Evolutionary conservation across 306 rosid genomes (phyloP).

Genomic region (Biancaea sappan): DNA sequence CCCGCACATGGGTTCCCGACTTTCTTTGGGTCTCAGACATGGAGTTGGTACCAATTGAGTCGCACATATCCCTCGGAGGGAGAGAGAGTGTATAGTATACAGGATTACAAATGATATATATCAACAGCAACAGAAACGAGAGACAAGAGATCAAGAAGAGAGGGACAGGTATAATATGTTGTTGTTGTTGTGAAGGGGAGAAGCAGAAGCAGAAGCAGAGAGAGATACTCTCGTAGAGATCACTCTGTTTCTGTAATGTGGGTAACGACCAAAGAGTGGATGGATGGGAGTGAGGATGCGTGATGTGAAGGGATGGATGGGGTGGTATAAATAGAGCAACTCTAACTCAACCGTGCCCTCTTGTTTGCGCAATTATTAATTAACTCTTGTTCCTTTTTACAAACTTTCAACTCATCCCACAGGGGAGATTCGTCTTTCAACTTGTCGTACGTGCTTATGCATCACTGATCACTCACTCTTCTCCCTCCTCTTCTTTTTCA

Average conservation of each 20-base stretch:
- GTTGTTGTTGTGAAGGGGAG: neutral
- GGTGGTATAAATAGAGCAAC: constrained; percentile 38
- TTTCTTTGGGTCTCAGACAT: neutral
- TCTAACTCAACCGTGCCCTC: neutral
- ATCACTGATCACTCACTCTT: neutral
- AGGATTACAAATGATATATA: too few species aligned
- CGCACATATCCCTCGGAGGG: neutral
- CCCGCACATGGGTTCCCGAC: constrained; percentile 2
- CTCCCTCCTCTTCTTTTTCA: neutral
- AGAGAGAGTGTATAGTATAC: too few species aligned
- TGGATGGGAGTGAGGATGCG: constrained; percentile 1
- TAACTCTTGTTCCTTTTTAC: neutral
- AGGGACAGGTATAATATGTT: neutral
- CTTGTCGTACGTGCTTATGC: constrained; percentile 4
- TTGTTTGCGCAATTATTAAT: neutral
- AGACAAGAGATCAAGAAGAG: too few species aligned
- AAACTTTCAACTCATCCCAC: neutral
- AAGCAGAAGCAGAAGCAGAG: neutral
- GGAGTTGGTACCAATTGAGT: neutral
- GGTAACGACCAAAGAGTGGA: neutral
- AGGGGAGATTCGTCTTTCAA: constrained; percentile 22
- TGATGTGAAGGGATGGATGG: constrained; percentile 19
- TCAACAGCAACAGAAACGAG: too few species aligned
- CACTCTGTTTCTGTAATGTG: constrained; percentile 32
- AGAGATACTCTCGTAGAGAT: constrained; percentile 51